These are phyloP conservation scores for Talaromyces sp. DNA, from an alignment of 2,329 filamentous ascomycete genomes.

Conservation along the genomic window DNA sequence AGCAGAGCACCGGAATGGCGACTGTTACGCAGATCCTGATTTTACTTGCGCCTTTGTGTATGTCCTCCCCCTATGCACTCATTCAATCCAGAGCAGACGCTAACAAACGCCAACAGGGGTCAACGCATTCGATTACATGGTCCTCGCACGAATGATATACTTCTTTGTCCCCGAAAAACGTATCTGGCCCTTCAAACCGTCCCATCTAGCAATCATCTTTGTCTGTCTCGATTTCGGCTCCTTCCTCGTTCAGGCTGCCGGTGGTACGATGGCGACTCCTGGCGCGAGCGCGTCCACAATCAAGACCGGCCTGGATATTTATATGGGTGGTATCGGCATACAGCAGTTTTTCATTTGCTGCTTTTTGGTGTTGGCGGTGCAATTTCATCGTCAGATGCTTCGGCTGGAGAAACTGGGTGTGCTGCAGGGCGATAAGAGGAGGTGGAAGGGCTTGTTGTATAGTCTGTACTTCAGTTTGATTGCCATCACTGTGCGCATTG, in stretches of 20 bases:
- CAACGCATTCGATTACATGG: constrained; percentile 51
- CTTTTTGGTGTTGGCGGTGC: constrained; percentile 49
- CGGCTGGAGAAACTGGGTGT: neutral
- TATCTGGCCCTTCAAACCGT: constrained; percentile 39
- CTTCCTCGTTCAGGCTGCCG: constrained; percentile 25
- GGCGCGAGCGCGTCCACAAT: neutral
- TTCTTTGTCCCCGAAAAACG: constrained; percentile 40
- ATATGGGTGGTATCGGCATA: constrained; percentile 40
- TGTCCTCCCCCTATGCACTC: neutral
- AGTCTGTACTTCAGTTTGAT: constrained; percentile 50
- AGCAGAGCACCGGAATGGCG: constrained; percentile 31
- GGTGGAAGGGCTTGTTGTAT: constrained; percentile 41
- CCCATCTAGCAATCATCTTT: constrained; percentile 38
- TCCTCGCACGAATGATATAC: constrained; percentile 47
- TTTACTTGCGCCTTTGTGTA: constrained; percentile 37
- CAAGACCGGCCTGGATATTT: constrained; percentile 27
- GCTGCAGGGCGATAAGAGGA: neutral
- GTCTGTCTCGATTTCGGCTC: constrained; percentile 42
- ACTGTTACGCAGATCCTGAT: constrained; percentile 43
- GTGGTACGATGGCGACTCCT: constrained; percentile 19
- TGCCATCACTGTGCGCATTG: constrained; percentile 53
- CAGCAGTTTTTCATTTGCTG: constrained; percentile 53
- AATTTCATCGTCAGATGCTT: constrained; percentile 48
- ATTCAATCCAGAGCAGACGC: neutral
- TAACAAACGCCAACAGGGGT: constrained; percentile 22